A percentile compares a stretch with the other conserved stretches of the same genome.
Conservation (phyloP, 257 asterid genomes). For the Petrea volubilis region DNA sequence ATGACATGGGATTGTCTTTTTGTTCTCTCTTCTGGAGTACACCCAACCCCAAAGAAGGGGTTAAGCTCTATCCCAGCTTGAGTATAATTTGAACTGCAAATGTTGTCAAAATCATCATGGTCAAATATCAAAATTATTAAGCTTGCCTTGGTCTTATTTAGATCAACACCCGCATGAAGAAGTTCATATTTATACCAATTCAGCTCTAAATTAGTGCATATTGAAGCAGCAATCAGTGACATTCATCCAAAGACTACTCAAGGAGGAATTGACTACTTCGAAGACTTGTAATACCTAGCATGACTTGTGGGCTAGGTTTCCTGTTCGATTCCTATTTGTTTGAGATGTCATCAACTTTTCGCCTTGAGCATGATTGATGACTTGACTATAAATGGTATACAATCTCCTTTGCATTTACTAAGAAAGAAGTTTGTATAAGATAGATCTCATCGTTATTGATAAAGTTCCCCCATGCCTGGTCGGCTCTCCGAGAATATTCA, state of each 20-base stretch:
- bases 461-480: not conserved
- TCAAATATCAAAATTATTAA: not conserved
- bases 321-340: conserved; percentile 12
- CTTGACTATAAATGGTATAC: not conserved
- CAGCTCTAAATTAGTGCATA: not conserved
- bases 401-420: not conserved
- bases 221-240: not conserved
- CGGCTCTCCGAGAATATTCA: not conserved
- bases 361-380: not conserved
- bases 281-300: not conserved
- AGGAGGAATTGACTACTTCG: conserved; percentile 10
- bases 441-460: conserved; percentile 4
- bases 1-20: conserved; percentile 14
- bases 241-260: conserved; percentile 5
- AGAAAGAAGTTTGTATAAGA: not conserved
- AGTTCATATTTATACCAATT: conserved; percentile 1
- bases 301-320: conserved; percentile 14
- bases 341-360: not conserved
- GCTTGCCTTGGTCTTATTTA: conserved; percentile 4
- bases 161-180: not conserved
- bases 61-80: conserved; percentile 8
- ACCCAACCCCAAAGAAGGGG: conserved; percentile 5
- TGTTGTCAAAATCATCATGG: not conserved
- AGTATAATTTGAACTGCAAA: conserved; percentile 12
- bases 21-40: conserved; percentile 6